Evolutionary conservation across 306 rosid genomes (phyloP), one percentile per base, ranked within the genome.

Genomic region (Erythrophleum fordii): DNA sequence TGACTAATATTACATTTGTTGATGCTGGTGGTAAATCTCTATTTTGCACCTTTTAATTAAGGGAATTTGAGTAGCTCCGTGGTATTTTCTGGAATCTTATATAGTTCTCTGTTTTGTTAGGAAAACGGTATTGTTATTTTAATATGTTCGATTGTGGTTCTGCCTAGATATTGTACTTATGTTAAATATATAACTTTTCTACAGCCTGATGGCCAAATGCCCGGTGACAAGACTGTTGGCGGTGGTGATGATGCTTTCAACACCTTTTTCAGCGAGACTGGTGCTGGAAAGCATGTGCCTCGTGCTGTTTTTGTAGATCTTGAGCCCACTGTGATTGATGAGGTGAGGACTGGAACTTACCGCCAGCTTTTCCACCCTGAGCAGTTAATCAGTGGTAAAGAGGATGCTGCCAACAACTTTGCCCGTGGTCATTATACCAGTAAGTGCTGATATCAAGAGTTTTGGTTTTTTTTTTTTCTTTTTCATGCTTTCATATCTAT

Each of bases 361-460:
- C 98, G 98, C 78, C 97, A 94, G 85, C 92, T 93, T 13, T 93
- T 93, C 86, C 98, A 94, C 86, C 98, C 98, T 0, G 98, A 94
- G 79, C 98, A 94, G 84, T 92, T 94, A n/a, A 92, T 94, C 69
- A 92, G 97, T 5, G 98, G 98, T 72, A 94, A 94, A 81, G 98
- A 94, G 69, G 98, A 94, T 83, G 98, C 98, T 16, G 98, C 98
- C 83, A 94, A 94, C 90, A 92, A 94, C 91, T 94, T 94, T 79
- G 98, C 98, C 85, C 95, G 98, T 73, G 98, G 98, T 51, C 98
- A 92, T 80, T 94, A 92, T 39, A 92, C 98, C 91, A 92, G 97
- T 91, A 82, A 56, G 79, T 56, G 16, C 6, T 75, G 3, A 22
- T 31, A 31, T 65, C 25, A 3, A 13, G 5, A 18, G 0, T 5